Evolutionary conservation across 2,329 filamentous ascomycete genomes (phyloP).

Genomic region (Fusarium avenaceum): DNA sequence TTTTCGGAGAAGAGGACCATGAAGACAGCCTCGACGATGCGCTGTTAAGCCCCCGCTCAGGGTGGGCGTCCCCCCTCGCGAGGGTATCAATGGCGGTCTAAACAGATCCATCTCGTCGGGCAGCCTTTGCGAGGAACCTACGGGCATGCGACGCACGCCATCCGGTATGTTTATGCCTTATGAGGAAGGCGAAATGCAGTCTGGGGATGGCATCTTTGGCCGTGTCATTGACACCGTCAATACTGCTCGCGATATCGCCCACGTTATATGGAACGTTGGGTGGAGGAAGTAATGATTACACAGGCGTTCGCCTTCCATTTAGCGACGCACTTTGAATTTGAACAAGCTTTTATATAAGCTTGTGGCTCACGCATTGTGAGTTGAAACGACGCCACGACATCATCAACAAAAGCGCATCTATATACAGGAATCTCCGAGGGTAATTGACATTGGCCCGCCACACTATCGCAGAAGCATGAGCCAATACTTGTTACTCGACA

Average conservation of each 20-base stretch:
- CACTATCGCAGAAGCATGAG: slow-evolving; percentile 17
- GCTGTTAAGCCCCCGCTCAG: slow-evolving; percentile 48
- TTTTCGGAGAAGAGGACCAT: slow-evolving; percentile 71
- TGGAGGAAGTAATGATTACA: slow-evolving; percentile 66
- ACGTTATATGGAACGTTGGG: slow-evolving; percentile 79
- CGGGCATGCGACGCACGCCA: slow-evolving; percentile 79
- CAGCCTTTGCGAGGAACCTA: slow-evolving; percentile 65
- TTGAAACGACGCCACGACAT: slow-evolving; percentile 39
- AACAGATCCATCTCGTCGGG: slow-evolving; percentile 63
- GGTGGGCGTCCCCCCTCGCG: slow-evolving; percentile 51
- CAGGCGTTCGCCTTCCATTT: slow-evolving; percentile 23
- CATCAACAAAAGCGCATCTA: slow-evolving; percentile 35
- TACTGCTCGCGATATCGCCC: slow-evolving; percentile 77
- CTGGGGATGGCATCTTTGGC: slow-evolving; percentile 77
- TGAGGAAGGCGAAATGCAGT: slow-evolving; percentile 76
- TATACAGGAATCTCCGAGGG: slow-evolving; percentile 33
- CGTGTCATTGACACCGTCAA: slow-evolving; percentile 85
- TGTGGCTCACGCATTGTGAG: slow-evolving; percentile 38
- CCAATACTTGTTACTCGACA: slow-evolving; percentile 11
- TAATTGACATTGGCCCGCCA: slow-evolving; percentile 27
- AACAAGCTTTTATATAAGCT: slow-evolving; percentile 35
- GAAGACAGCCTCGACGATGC: slow-evolving; percentile 64
- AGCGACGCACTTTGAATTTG: slow-evolving; percentile 36
- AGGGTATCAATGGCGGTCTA: slow-evolving; percentile 51
- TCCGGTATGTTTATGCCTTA: slow-evolving; percentile 95